These are phyloP conservation scores for Lentinula boryana DNA, from an alignment of 768 basidiomycete genomes.

Conservation along the genomic window DNA sequence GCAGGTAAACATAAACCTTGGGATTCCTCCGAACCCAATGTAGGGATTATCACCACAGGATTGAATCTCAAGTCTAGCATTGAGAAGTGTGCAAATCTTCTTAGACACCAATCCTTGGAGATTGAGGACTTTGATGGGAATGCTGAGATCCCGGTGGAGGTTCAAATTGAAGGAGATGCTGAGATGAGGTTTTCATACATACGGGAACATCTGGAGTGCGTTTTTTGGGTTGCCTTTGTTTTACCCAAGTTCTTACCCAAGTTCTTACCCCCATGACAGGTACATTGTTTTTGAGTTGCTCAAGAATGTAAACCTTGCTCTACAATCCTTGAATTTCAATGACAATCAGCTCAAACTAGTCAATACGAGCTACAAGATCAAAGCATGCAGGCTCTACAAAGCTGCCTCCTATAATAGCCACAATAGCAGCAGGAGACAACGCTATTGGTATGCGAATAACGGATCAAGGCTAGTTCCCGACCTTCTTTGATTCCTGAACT, in stretches of 20 bases:
- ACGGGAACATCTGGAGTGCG: slow-evolving; percentile 79
- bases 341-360: slow-evolving; percentile 29
- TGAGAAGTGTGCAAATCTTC: slow-evolving; percentile 55
- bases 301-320: slow-evolving; percentile 63
- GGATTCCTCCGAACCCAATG: slow-evolving; percentile 41
- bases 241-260: not conserved
- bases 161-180: slow-evolving; percentile 67
- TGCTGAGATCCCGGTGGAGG: slow-evolving; percentile 47
- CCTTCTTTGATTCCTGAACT: not conserved
- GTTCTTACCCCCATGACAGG: slow-evolving; percentile 26
- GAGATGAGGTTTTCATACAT: slow-evolving; percentile 77
- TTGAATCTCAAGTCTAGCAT: slow-evolving; percentile 67
- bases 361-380: slow-evolving; percentile 62
- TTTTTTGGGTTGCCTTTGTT: not conserved
- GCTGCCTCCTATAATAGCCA: slow-evolving; percentile 64
- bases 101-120: slow-evolving; percentile 42
- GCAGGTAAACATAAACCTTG: slow-evolving; percentile 27
- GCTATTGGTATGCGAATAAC: slow-evolving; percentile 81
- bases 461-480: slow-evolving; percentile 63
- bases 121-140: slow-evolving; percentile 22
- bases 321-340: not conserved
- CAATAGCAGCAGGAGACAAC: slow-evolving; percentile 68
- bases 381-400: slow-evolving; percentile 36
- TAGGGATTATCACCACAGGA: slow-evolving; percentile 81
- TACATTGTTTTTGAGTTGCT: slow-evolving; percentile 88